Conservation (phyloP, 768 basidiomycete genomes). For the Boletus pseudo-olivaceus region DNA sequence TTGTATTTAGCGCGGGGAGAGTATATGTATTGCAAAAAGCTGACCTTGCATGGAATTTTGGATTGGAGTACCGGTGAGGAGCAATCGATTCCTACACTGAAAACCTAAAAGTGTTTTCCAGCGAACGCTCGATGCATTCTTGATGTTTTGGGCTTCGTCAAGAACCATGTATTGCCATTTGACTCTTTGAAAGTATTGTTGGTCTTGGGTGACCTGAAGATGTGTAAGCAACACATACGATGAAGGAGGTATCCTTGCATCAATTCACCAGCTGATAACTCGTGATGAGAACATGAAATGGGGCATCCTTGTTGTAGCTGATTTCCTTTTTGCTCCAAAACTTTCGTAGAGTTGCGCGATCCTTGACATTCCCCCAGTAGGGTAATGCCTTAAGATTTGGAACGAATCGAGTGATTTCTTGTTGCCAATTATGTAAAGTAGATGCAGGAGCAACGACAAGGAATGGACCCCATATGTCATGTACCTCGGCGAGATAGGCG, state of each 20-base stretch:
- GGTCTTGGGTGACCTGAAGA: constrained; percentile 84
- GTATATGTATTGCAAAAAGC: constrained; percentile 11
- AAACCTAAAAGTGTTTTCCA: constrained; percentile 98
- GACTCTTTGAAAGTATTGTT: constrained; percentile 95
- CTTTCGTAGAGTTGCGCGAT: constrained; percentile 88
- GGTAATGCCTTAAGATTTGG: constrained; percentile 91
- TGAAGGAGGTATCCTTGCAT: not conserved
- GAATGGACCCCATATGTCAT: constrained; percentile 99
- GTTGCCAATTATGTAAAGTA: constrained; percentile 99
- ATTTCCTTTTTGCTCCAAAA: constrained; percentile 99
- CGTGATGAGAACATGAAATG: constrained; percentile 95
- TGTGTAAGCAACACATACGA: constrained; percentile 1
- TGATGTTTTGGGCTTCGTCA: constrained; percentile 99
- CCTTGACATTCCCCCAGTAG: constrained; percentile 98
- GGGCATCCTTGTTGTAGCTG: constrained; percentile 91
- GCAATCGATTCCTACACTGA: constrained; percentile 90
- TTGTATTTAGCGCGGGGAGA: constrained; percentile 3
- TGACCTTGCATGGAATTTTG: constrained; percentile 99
- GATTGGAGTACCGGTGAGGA: constrained; percentile 96
- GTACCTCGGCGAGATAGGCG: constrained; percentile 93
- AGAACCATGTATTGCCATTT: constrained; percentile 99
- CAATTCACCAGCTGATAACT: constrained; percentile 86
- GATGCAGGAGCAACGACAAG: constrained; percentile 96
- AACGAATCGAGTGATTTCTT: constrained; percentile 94
- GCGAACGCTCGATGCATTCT: constrained; percentile 90